These are phyloP conservation scores for Boletus bicolor DNA, from an alignment of 768 basidiomycete species.

Conservation along the genomic window DNA sequence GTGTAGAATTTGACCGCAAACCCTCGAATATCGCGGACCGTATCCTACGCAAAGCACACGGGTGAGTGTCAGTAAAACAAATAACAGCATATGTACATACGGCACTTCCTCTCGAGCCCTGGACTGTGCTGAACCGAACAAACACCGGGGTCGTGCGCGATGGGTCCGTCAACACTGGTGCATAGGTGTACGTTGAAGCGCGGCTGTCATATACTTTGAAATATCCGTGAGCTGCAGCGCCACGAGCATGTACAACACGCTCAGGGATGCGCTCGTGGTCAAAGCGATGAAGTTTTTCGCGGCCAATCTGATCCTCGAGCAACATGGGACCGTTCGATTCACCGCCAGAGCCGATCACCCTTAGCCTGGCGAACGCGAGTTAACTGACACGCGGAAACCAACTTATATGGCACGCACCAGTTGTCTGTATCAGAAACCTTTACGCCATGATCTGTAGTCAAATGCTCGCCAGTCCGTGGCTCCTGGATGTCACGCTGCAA, in stretches of 20 bases:
- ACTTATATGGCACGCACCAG: constrained; percentile 39
- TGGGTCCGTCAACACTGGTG: constrained; percentile 70
- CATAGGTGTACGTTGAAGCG: constrained; percentile 68
- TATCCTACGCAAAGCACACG: constrained; percentile 42
- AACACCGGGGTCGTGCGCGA: constrained; percentile 73
- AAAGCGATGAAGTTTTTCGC: constrained; percentile 76
- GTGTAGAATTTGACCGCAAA: constrained; percentile 87
- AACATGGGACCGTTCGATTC: constrained; percentile 60
- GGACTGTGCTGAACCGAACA: constrained; percentile 83
- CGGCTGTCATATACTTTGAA: constrained; percentile 72
- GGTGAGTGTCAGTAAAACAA: not conserved
- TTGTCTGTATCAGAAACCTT: constrained; percentile 61
- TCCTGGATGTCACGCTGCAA: constrained; percentile 28
- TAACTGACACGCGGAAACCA: not conserved
- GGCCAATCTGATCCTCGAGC: constrained; percentile 73
- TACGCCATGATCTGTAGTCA: constrained; percentile 65
- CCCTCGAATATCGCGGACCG: constrained; percentile 82
- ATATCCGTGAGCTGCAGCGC: constrained; percentile 77
- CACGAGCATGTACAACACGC: constrained; percentile 71
- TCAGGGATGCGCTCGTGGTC: constrained; percentile 91
- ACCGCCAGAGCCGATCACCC: constrained; percentile 41
- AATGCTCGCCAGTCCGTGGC: constrained; percentile 1
- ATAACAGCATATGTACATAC: constrained; percentile 38
- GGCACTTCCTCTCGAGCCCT: constrained; percentile 77
- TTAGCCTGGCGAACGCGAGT: constrained; percentile 44